Evolutionary conservation across 352 stramenopile species (phyloP).

Genomic region (Globisporangium middletonii): DNA sequence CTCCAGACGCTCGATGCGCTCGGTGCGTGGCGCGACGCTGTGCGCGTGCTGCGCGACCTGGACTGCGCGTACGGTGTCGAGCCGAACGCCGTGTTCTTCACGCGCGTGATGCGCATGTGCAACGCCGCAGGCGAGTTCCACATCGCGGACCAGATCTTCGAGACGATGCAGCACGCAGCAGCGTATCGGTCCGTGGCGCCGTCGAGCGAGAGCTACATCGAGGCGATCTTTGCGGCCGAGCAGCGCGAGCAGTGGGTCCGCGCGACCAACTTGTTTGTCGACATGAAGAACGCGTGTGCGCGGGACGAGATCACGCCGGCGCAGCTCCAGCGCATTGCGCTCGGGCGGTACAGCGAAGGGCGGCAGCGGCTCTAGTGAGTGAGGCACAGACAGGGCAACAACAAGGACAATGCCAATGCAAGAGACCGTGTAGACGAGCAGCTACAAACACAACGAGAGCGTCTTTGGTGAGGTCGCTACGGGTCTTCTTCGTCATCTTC

Average conservation of each 20-base stretch:
- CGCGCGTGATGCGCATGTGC: conserved; percentile 59
- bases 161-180: conserved; percentile 49
- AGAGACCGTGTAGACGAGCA: no score
- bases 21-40: conserved; percentile 38
- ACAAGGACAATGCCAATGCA: no score
- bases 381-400: background rate
- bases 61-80: conserved; percentile 27
- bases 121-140: conserved; percentile 47
- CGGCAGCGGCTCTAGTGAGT: conserved; percentile 6
- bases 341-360: conserved; percentile 56
- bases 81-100: conserved; percentile 44
- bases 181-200: conserved; percentile 38
- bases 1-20: conserved; percentile 41
- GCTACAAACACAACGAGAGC: background rate
- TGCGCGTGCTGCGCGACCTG: conserved; percentile 44
- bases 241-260: conserved; percentile 57
- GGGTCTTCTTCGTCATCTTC: conserved; percentile 9
- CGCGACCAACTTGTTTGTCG: conserved; percentile 64
- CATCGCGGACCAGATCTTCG: conserved; percentile 55
- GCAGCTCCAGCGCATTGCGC: conserved; percentile 50
- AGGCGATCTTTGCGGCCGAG: conserved; percentile 67
- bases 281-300: conserved; percentile 58
- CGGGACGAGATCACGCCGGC: conserved; percentile 43
- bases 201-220: conserved; percentile 57
- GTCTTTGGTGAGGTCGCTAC: background rate